Evolutionary conservation across 306 rosid genomes (phyloP), one percentile per base, ranked within the genome.

Genomic region (Gynostemma pentaphyllum): DNA sequence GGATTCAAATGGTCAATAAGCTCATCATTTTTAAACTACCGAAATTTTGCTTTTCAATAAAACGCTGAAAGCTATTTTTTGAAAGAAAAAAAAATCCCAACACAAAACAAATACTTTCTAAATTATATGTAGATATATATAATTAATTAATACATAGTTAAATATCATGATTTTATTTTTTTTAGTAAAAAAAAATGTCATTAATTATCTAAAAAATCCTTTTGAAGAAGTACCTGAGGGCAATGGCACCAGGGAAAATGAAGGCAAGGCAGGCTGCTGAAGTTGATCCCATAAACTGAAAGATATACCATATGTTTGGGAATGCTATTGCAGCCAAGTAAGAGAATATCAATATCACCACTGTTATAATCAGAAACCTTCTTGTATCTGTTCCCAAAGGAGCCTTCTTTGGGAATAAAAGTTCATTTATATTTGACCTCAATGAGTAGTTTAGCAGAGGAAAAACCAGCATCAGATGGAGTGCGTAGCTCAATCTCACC

Each of bases 231-330:
- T 74, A 91, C 96, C 96, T 81, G 56, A 92, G 75, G 57, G 73
- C 99, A 73, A 92, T 82, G 29, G 70, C 74, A 52, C 81, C 96
- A 13, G 99, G 99, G 74, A 92, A 92, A 46, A 92, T 79, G 71
- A 92, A 92, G 72, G 88, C 94, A 14, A 92, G 95, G 78, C 81
- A 81, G 47, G 87, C 72, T 0, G 95, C 99, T 36, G 94, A 64
- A 26, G 99, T 74, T 65, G 95, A 92, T 39, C 99, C 99, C 67
- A 92, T 24, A 71, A 92, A 82, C 76, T 88, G 96, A 81, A 92
- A 88, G 68, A 88, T 76, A 37, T 76, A 86, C 99, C 97, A 92
- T 65, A 92, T 86, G 73, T 84, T 80, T 52, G 97, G 99, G 67
- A 92, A 56, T 22, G 95, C 85, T 30, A 88, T 88, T 28, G 97